Conservation (phyloP, 352 stramenopile species). For the Phytophthora fragariaefolia region DNA sequence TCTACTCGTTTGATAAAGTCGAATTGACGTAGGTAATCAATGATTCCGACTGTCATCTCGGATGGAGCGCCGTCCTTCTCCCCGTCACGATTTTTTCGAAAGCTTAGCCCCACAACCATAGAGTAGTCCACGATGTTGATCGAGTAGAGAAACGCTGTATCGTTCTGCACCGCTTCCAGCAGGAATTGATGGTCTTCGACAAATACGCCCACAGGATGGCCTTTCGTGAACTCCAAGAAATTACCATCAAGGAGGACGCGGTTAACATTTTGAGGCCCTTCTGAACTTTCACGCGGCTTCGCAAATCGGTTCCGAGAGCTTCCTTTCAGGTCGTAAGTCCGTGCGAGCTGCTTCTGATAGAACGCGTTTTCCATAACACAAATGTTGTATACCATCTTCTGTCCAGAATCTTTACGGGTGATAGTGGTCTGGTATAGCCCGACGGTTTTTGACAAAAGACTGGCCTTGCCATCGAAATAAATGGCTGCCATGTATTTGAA, state of each 20-base stretch:
- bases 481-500: slow-evolving; percentile 98
- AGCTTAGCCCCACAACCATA: slow-evolving; percentile 94
- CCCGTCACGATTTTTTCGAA: slow-evolving; percentile 39
- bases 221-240: slow-evolving; percentile 82
- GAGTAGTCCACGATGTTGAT: slow-evolving; percentile 99
- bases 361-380: slow-evolving; percentile 98
- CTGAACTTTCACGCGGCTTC: slow-evolving; percentile 39
- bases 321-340: slow-evolving; percentile 99
- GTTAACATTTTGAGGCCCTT: slow-evolving; percentile 30
- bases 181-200: slow-evolving; percentile 76
- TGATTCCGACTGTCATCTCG: slow-evolving; percentile 97
- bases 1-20: slow-evolving; percentile 99
- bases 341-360: slow-evolving; percentile 93
- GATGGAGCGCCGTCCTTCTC: slow-evolving; percentile 42
- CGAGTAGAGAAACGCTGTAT: slow-evolving; percentile 97
- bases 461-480: slow-evolving; percentile 95
- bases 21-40: slow-evolving; percentile 99
- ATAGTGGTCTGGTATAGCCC: slow-evolving; percentile 98
- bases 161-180: slow-evolving; percentile 94
- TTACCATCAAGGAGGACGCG: slow-evolving; percentile 88
- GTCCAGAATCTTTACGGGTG: slow-evolving; percentile 92
- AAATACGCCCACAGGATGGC: slow-evolving; percentile 78
- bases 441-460: slow-evolving; percentile 97
- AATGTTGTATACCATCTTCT: slow-evolving; percentile 92
- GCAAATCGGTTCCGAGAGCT: slow-evolving; percentile 95